These are phyloP conservation scores for Truncatella angustata DNA, from an alignment of 2,329 filamentous ascomycete species.

Conservation along the genomic window DNA sequence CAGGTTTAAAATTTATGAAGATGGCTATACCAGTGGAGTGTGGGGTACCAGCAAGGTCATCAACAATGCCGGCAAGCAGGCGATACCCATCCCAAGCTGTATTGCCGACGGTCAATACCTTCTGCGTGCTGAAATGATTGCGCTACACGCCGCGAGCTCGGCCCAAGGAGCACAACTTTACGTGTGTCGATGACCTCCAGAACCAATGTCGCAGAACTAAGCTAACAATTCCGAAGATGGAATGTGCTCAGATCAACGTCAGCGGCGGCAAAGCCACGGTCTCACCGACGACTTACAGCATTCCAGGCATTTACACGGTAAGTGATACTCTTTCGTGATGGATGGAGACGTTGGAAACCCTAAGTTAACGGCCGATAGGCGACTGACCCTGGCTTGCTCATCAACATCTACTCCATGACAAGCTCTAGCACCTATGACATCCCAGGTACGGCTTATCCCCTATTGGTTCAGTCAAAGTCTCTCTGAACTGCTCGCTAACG, in stretches of 20 bases:
- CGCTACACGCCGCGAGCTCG: slow-evolving; percentile 47
- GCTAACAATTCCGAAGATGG: slow-evolving; percentile 22
- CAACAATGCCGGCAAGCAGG: slow-evolving; percentile 43
- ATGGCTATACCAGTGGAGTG: slow-evolving; percentile 37
- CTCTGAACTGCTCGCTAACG: neutral
- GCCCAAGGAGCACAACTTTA: slow-evolving; percentile 46
- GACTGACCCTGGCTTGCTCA: slow-evolving; percentile 31
- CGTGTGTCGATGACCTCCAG: slow-evolving; percentile 17
- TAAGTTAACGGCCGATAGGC: slow-evolving; percentile 18
- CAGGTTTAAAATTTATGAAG: slow-evolving; percentile 39
- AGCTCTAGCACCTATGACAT: slow-evolving; percentile 29
- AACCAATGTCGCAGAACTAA: neutral
- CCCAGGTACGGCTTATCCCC: slow-evolving; percentile 22
- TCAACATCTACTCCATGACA: slow-evolving; percentile 34
- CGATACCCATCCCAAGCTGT: slow-evolving; percentile 49
- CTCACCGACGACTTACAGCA: slow-evolving; percentile 31
- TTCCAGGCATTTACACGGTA: slow-evolving; percentile 36
- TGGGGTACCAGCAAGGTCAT: slow-evolving; percentile 45
- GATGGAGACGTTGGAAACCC: too few species aligned
- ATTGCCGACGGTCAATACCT: slow-evolving; percentile 58
- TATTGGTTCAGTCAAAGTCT: neutral
- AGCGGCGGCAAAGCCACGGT: slow-evolving; percentile 29
- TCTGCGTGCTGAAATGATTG: slow-evolving; percentile 58
- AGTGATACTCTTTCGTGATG: too few species aligned
- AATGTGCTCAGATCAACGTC: slow-evolving; percentile 36